Conservation (phyloP, 2,329 filamentous ascomycete genomes). For the Achaetomium macrosporum region DNA sequence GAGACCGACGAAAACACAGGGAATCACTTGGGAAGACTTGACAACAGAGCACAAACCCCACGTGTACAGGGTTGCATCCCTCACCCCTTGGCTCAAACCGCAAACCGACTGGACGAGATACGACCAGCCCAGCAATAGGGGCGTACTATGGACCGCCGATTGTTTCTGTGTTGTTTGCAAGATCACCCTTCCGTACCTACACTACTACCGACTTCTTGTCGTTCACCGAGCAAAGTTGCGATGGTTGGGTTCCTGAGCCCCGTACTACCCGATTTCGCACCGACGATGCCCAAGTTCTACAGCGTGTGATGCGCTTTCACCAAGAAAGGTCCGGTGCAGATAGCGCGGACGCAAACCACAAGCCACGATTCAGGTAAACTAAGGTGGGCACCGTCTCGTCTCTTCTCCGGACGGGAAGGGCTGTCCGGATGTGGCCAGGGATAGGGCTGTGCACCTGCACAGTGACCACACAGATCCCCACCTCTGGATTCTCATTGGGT, state of each 20-base stretch:
- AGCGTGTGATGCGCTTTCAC: not conserved
- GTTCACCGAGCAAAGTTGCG: not conserved
- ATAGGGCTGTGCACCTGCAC: conserved; percentile 25
- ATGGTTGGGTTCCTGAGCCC: not conserved
- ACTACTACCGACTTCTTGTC: no score
- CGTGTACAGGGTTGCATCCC: conserved; percentile 1
- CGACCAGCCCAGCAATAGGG: not conserved
- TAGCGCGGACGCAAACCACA: conserved; percentile 14
- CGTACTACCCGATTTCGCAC: not conserved
- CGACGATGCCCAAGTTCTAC: not conserved
- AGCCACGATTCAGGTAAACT: conserved; percentile 19
- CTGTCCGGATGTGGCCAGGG: conserved; percentile 18
- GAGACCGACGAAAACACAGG: no score
- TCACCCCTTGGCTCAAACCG: not conserved
- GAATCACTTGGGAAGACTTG: no score
- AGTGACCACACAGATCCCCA: conserved; percentile 12
- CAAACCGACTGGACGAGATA: conserved; percentile 19
- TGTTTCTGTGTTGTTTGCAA: not conserved
- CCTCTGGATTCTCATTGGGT: conserved; percentile 17
- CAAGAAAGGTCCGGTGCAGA: conserved; percentile 1
- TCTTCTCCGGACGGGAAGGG: conserved; percentile 11
- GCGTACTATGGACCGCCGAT: not conserved
- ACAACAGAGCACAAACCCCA: conserved; percentile 1
- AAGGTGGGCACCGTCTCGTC: conserved; percentile 5
- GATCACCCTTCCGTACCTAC: not conserved